phyloP scores from a whole-genome alignment of 2,329 filamentous ascomycete genomes.

The Colletotrichum incanum region DNA sequence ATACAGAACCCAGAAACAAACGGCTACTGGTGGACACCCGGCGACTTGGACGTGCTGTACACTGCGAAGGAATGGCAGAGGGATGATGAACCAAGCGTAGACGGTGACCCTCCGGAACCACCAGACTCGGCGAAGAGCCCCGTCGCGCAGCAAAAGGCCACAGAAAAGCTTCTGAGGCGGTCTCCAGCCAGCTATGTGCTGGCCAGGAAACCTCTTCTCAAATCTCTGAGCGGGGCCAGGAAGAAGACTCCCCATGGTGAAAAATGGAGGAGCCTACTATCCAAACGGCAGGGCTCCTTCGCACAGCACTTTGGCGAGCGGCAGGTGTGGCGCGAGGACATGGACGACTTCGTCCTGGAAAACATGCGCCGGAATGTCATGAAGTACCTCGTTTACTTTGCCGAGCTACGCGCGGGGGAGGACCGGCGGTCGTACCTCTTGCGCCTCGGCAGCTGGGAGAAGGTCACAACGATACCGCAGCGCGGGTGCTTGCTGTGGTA shows the following conservation, averaged over 20 bases:
- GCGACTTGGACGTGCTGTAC: slow-evolving; percentile 34
- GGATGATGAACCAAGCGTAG: neutral
- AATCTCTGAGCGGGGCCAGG: slow-evolving; percentile 35
- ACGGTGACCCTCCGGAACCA: neutral
- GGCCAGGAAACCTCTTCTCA: neutral
- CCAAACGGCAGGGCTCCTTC: slow-evolving; percentile 19
- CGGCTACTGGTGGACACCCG: slow-evolving; percentile 71
- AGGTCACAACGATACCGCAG: slow-evolving; percentile 55
- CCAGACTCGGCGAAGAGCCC: neutral
- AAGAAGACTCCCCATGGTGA: slow-evolving; percentile 21
- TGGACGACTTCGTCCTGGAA: slow-evolving; percentile 67
- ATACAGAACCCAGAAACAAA: slow-evolving; percentile 68
- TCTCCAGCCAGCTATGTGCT: neutral
- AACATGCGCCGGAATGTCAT: slow-evolving; percentile 65
- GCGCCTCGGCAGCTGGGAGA: slow-evolving; percentile 61
- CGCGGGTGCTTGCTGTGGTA: slow-evolving; percentile 64
- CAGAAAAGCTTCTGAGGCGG: neutral
- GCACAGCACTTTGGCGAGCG: slow-evolving; percentile 24
- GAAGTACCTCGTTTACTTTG: slow-evolving; percentile 62
- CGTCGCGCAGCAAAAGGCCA: slow-evolving; percentile 1
- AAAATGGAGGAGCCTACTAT: slow-evolving; percentile 39
- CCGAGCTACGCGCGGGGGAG: slow-evolving; percentile 47
- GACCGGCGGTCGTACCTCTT: slow-evolving; percentile 57
- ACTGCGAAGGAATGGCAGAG: neutral
- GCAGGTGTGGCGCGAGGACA: slow-evolving; percentile 67